These are phyloP conservation scores for Fusarium poae DNA, from an alignment of 2,329 filamentous ascomycete species.

Conservation along the genomic window DNA sequence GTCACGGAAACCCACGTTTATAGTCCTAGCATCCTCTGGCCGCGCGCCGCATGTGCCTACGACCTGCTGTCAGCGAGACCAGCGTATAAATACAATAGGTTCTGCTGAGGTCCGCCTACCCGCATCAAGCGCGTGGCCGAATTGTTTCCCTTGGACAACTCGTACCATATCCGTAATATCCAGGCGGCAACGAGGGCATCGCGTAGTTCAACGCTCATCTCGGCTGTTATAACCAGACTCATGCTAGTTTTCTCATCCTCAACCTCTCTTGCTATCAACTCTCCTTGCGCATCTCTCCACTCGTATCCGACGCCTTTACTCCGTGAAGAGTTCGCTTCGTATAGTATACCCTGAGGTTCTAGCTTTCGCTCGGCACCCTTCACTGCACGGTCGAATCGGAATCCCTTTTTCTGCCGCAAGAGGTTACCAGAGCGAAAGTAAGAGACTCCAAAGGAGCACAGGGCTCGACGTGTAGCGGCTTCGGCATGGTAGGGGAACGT, in stretches of 20 bases:
- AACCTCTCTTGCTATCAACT: constrained; percentile 53
- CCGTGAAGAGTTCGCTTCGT: constrained; percentile 48
- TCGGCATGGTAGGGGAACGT: constrained; percentile 54
- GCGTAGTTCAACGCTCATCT: constrained; percentile 48
- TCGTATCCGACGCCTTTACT: constrained; percentile 49
- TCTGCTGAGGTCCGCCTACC: constrained; percentile 25
- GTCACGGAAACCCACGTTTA: constrained; percentile 11
- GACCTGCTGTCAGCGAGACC: constrained; percentile 24
- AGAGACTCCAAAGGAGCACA: constrained; percentile 50
- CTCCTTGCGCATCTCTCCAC: constrained; percentile 50
- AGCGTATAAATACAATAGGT: not conserved
- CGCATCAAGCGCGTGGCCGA: constrained; percentile 31
- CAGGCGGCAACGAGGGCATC: constrained; percentile 55
- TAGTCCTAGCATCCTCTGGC: constrained; percentile 16
- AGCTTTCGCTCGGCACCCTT: constrained; percentile 45
- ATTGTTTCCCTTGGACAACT: constrained; percentile 52
- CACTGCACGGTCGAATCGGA: constrained; percentile 50
- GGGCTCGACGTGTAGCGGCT: constrained; percentile 47
- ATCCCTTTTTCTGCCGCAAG: constrained; percentile 46
- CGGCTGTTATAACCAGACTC: constrained; percentile 51
- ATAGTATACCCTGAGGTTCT: constrained; percentile 46
- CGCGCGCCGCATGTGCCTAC: constrained; percentile 32
- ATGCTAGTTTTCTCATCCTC: constrained; percentile 44
- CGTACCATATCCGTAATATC: constrained; percentile 54
- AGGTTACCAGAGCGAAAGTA: constrained; percentile 43